Evolutionary conservation across 768 basidiomycete genomes (phyloP).

Genomic region (Suillus bovinus): DNA sequence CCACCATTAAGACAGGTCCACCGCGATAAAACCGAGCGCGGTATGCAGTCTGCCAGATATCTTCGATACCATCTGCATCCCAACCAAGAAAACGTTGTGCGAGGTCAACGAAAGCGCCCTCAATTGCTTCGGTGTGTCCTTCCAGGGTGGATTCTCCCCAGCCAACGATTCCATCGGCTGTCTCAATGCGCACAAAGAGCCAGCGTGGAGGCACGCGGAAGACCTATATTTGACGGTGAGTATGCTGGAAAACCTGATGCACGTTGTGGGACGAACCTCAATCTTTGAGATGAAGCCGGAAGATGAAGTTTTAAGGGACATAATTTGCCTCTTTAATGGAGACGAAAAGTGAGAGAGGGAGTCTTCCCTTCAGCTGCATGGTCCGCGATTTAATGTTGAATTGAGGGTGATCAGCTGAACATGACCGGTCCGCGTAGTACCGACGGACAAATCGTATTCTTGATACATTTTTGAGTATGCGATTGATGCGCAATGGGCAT

Average conservation of each 20-base stretch:
- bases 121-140: slow-evolving; percentile 71
- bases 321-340: not conserved
- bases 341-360: not conserved
- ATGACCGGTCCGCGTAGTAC: not conserved
- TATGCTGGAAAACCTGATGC: not conserved
- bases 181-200: slow-evolving; percentile 74
- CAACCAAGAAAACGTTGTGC: slow-evolving; percentile 57
- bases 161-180: slow-evolving; percentile 59
- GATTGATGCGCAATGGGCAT: not conserved
- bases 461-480: not conserved
- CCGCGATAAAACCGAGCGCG: slow-evolving; percentile 72
- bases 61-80: slow-evolving; percentile 66
- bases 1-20: slow-evolving; percentile 69
- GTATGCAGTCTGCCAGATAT: slow-evolving; percentile 70
- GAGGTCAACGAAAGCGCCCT: slow-evolving; percentile 66
- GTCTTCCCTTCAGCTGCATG: not conserved
- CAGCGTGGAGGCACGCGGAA: slow-evolving; percentile 74
- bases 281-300: slow-evolving; percentile 29
- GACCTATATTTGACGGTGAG: slow-evolving; percentile 31
- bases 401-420: slow-evolving; percentile 3
- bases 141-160: slow-evolving; percentile 80
- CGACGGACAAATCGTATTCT: not conserved
- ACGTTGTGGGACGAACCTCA: slow-evolving; percentile 20
- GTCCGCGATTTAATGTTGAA: not conserved
- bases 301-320: slow-evolving; percentile 18